Conservation (phyloP, 1,139 yeast species). For the Candida neerlandica region DNA sequence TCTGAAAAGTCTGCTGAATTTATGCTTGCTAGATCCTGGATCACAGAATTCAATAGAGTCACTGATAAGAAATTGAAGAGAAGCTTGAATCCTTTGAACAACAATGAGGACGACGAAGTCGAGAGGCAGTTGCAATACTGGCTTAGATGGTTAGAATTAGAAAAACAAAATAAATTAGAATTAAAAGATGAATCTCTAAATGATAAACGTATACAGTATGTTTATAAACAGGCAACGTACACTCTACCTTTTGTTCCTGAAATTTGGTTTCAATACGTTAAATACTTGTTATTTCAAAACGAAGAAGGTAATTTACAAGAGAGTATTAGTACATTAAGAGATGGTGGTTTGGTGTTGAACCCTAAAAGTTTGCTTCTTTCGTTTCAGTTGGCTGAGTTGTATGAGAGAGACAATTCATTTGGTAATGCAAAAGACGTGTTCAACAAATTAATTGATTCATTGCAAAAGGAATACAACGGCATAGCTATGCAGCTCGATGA, state of each 20-base stretch:
- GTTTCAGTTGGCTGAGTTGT: conserved; percentile 68
- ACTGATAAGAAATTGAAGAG: conserved; percentile 47
- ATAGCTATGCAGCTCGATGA: conserved; percentile 27
- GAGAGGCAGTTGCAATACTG: conserved; percentile 55
- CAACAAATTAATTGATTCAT: conserved; percentile 47
- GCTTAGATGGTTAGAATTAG: conserved; percentile 82
- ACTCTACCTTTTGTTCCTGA: conserved; percentile 75
- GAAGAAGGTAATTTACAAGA: conserved; percentile 39
- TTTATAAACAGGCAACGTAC: conserved; percentile 72
- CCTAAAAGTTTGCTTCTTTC: conserved; percentile 72
- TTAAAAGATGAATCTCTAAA: conserved; percentile 51
- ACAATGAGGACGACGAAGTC: conserved; percentile 17
- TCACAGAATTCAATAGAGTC: conserved; percentile 64
- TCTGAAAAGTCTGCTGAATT: conserved; percentile 85
- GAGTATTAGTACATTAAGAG: conserved; percentile 47
- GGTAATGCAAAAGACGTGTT: conserved; percentile 57
- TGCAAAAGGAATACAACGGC: conserved; percentile 35
- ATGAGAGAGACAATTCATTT: conserved; percentile 59
- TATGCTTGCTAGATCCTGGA: conserved; percentile 84
- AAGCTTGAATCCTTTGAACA: conserved; percentile 36
- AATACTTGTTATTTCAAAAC: conserved; percentile 32
- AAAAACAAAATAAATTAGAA: conserved; percentile 67
- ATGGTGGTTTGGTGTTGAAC: conserved; percentile 59
- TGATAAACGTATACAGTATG: conserved; percentile 67
- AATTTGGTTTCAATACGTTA: conserved; percentile 73